Percentiles rank a stretch among this genome's conserved stretches.
Conservation (phyloP, 1,284 basidiomycete genomes). For the Microbotryum intermedium region DNA sequence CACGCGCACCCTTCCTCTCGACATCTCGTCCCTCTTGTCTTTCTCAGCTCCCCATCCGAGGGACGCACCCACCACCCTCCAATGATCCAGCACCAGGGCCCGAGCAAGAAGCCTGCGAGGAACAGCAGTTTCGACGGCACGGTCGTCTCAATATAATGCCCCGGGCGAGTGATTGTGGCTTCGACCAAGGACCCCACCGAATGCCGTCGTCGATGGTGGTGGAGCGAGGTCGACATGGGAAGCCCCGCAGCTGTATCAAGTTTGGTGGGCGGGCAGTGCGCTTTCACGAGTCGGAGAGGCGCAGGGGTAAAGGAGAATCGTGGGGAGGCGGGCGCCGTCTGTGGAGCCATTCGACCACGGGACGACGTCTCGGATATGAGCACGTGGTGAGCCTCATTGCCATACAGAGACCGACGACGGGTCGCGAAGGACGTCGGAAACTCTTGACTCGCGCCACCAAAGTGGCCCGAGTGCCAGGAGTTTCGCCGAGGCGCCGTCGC, state of each 20-base stretch:
- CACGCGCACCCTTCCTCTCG: constrained; percentile 14
- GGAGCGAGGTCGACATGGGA: background rate
- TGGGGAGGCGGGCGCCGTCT: background rate
- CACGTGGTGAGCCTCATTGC: background rate
- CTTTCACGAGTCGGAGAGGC: constrained; percentile 24
- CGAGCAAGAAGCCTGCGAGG: constrained; percentile 24
- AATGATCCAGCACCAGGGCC: constrained; percentile 29
- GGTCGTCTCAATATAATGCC: constrained; percentile 17
- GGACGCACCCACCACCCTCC: constrained; percentile 29
- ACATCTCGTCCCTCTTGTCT: constrained; percentile 15
- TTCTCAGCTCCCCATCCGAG: constrained; percentile 21
- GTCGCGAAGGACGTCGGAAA: too few species aligned
- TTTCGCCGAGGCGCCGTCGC: constrained; percentile 5
- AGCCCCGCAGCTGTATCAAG: background rate
- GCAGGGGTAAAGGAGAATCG: constrained; percentile 27
- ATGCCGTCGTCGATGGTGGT: background rate
- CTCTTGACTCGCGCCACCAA: too few species aligned
- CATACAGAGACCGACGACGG: too few species aligned
- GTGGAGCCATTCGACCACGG: background rate
- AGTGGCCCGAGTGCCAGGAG: too few species aligned
- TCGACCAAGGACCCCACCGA: constrained; percentile 4
- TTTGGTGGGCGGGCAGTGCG: constrained; percentile 15
- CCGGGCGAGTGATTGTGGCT: constrained; percentile 5
- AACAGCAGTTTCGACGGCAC: constrained; percentile 26
- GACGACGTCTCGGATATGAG: constrained; percentile 5